Evolutionary conservation across 176 grass and related monocot species (phyloP), one percentile per base, ranked within the genome.

Genomic region (Hyparrhenia diplandra): DNA sequence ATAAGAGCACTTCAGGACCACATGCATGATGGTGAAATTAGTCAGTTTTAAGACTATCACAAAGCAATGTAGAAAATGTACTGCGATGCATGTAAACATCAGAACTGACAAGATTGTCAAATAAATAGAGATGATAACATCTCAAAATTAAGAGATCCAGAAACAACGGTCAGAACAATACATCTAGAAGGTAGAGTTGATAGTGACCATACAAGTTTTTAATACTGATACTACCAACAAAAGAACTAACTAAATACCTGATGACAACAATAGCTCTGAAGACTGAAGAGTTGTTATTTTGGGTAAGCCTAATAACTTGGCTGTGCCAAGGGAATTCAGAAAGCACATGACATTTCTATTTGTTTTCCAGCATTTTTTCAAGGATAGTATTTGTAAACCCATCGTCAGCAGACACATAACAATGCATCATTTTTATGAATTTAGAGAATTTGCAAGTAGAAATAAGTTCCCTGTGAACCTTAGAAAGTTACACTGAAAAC

Each of bases 1-100:
- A 4, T 96, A 99, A 3, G 75, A 86, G 74, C 28, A 77, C 97
- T 99, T 64, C 52, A 81, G 42, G 72, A 75, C 42, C 60, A 87
- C 75, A 12, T 5, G 65, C 11, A 76, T 1, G 34, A 71, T 25
- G 34, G 25, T 78, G 9, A 42, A 31, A 64, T 42, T 23, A 42
- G 31, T 82, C 59, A 90, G 73, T 67, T 67, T 77, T 72, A 83
- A 23, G 42, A 82, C 23, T 30, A 16, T 1, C 27, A 39, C 2
- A n/a, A n/a, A n/a, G n/a, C n/a, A 58, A 79, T 74, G 9, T 71
- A 35, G 24, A 78, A 64, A 28, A 21, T 13, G n/a, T 59, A 11
- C 25, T 34, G n/a, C 55, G 73, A 83, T 6, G 67, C 43, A 78
- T 2, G 6, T 39, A 32, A 5, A 30, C 12, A 21, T 30, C 30